Evolutionary conservation across 164 flowering plant species (phyloP).

Genomic region (Stephania cephalantha): DNA sequence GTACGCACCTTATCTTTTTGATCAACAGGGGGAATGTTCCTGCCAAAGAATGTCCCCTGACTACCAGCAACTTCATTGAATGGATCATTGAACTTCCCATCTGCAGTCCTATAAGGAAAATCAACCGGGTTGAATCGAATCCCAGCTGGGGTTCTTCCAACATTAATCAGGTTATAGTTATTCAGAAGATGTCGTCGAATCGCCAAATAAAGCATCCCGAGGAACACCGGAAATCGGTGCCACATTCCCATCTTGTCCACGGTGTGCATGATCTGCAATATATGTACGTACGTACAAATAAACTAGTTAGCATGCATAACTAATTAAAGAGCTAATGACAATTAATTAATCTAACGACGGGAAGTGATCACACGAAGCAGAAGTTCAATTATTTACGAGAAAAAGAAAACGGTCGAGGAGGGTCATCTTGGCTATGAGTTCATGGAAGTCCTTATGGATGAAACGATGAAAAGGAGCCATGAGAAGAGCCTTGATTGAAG

Average conservation of each 20-base stretch:
- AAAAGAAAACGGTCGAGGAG: slow-evolving; percentile 32
- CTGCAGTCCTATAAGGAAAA: too few species aligned
- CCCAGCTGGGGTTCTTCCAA: slow-evolving; percentile 26
- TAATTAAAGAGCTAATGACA: too few species aligned
- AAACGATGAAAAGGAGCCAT: slow-evolving; percentile 17
- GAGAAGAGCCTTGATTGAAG: slow-evolving; percentile 12
- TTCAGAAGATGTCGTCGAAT: slow-evolving; percentile 31
- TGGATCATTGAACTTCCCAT: too few species aligned
- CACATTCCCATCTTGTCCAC: slow-evolving; percentile 32
- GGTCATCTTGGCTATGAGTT: slow-evolving; percentile 24
- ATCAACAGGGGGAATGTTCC: slow-evolving; percentile 35
- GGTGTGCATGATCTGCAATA: slow-evolving; percentile 19
- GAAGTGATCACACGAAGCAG: neutral
- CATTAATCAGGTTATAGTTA: slow-evolving; percentile 34
- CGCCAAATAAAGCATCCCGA: slow-evolving; percentile 33
- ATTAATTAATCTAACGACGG: neutral
- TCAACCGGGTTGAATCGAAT: slow-evolving; percentile 18
- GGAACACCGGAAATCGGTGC: slow-evolving; percentile 38
- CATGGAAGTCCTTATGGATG: slow-evolving; percentile 37
- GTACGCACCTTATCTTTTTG: slow-evolving; percentile 23
- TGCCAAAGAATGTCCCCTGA: slow-evolving; percentile 34
- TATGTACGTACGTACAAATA: neutral
- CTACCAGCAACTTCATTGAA: slow-evolving; percentile 19
- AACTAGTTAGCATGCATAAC: too few species aligned
- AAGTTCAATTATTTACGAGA: slow-evolving; percentile 15